phyloP scores from a whole-genome alignment of 2,329 filamentous ascomycete genomes.

The Arachnopeziza araneosa region DNA sequence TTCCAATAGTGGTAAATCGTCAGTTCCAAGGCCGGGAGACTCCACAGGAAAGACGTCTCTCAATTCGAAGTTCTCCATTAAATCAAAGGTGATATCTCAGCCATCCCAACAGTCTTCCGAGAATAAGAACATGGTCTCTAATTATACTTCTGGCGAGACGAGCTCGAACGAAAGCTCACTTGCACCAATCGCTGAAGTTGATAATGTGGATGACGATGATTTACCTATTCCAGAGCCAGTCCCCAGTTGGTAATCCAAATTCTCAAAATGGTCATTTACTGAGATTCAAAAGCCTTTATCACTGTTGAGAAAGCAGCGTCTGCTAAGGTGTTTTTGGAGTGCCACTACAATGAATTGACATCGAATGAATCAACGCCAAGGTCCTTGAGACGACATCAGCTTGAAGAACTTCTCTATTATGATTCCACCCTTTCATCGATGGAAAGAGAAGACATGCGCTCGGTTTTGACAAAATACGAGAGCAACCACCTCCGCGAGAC shows the following conservation, averaged over 20 bases:
- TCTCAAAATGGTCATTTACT: neutral
- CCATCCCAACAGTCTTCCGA: constrained; percentile 26
- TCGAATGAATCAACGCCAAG: constrained; percentile 50
- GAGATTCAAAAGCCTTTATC: constrained; percentile 22
- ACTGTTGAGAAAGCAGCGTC: constrained; percentile 76
- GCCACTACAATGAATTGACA: constrained; percentile 70
- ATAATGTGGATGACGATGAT: constrained; percentile 8
- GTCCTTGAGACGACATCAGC: constrained; percentile 51
- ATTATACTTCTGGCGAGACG: constrained; percentile 14
- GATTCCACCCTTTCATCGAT: constrained; percentile 32
- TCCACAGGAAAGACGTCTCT: constrained; percentile 32
- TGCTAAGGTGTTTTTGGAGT: constrained; percentile 83
- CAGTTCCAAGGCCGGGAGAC: constrained; percentile 20
- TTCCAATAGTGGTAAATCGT: constrained; percentile 26
- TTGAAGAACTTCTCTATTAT: constrained; percentile 59
- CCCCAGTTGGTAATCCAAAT: neutral
- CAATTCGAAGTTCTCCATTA: constrained; percentile 37
- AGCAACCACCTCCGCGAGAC: constrained; percentile 68
- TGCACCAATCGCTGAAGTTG: constrained; percentile 26
- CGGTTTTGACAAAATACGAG: constrained; percentile 61
- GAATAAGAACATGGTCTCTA: constrained; percentile 21
- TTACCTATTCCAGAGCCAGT: constrained; percentile 10
- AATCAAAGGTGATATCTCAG: constrained; percentile 15
- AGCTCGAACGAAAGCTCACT: constrained; percentile 22
- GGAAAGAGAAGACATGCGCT: constrained; percentile 49